Conservation (phyloP, 2,329 filamentous ascomycete species). For the Colletotrichum navitas region DNA sequence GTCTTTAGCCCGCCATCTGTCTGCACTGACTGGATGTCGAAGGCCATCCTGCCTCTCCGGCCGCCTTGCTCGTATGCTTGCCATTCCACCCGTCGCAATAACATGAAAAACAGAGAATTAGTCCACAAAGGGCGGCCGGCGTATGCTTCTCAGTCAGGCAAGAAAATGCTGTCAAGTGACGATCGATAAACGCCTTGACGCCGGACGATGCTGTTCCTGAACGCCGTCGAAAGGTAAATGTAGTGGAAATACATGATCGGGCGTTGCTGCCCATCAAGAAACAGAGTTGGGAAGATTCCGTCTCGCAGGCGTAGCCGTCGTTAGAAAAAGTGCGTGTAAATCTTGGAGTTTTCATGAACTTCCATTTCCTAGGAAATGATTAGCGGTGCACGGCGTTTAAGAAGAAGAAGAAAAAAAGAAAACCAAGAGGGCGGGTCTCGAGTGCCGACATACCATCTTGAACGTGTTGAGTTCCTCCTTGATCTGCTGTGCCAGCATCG, state of each 20-base stretch:
- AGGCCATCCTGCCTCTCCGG: conserved; percentile 14
- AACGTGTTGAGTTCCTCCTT: conserved; percentile 99
- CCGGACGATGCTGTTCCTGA: conserved; percentile 70
- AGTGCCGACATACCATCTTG: conserved; percentile 83
- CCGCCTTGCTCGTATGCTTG: conserved; percentile 27
- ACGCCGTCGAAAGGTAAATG: conserved; percentile 64
- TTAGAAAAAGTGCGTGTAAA: conserved; percentile 99
- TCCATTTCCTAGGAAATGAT: conserved; percentile 89
- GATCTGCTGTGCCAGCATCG: conserved; percentile 97
- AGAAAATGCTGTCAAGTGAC: conserved; percentile 45
- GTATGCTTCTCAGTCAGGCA: conserved; percentile 25
- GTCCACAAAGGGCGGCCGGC: conserved; percentile 49
- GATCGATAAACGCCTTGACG: conserved; percentile 65
- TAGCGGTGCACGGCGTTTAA: conserved; percentile 49
- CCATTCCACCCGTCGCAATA: conserved; percentile 25
- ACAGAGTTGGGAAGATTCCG: conserved; percentile 49
- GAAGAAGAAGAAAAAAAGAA: not conserved
- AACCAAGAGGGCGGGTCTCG: no score
- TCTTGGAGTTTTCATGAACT: conserved; percentile 98
- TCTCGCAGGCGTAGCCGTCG: conserved; percentile 53
- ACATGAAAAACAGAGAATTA: conserved; percentile 47
- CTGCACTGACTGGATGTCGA: conserved; percentile 34
- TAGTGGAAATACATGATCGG: conserved; percentile 64
- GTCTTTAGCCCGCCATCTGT: conserved; percentile 24
- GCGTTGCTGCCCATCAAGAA: conserved; percentile 45